Evolutionary conservation across 768 basidiomycete species (phyloP), one percentile per base, ranked within the genome.

Genomic region (Clathrus columnatus): DNA sequence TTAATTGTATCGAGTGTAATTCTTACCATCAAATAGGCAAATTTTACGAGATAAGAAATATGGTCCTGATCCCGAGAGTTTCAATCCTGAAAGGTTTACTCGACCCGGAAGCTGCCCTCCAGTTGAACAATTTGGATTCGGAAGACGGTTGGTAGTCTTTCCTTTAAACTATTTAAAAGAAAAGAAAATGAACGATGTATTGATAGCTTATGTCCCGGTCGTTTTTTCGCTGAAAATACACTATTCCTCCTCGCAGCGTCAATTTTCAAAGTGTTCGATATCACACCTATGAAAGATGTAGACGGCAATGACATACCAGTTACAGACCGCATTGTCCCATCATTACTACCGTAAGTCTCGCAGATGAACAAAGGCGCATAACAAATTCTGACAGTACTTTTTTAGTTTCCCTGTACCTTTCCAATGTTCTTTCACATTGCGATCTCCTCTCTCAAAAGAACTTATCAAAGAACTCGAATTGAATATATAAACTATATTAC

Each of bases 241-340:
- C 21, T 61, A 1, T 61, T 54, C 46, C 43, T 61, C 16, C 27
- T 48, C 10, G 50, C 59, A 11, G 59, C 59, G 7, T 55, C 45
- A 14, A 60, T 61, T 36, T 41, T 61, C 46, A 55, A 60, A 27
- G 32, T 26, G 10, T 61, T 61, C 24, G 54, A 56, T 42, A 56
- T 61, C n/a, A 23, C 46, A n/a, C 52, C 48, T 5, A 24, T 30
- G 8, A 41, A 50, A 24, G 60, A 60, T 46, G 29, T 23, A 28
- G 54, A 69, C 18, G 79, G 76, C 7, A 64, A 68, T n/a, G 70
- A 69, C 23, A 67, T 75, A 18, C 53, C 53, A 6, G 26, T 54
- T 16, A 23, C 24, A 2, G 24, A 45, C 14, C 42, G n/a, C 17
- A 26, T 46, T 28, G 46, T 23, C 7, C 29, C 21, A 26, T 42